Base-by-base conservation (phyloP, 2,329 filamentous ascomycete genomes). In the Beauveria pseudobassiana region DNA sequence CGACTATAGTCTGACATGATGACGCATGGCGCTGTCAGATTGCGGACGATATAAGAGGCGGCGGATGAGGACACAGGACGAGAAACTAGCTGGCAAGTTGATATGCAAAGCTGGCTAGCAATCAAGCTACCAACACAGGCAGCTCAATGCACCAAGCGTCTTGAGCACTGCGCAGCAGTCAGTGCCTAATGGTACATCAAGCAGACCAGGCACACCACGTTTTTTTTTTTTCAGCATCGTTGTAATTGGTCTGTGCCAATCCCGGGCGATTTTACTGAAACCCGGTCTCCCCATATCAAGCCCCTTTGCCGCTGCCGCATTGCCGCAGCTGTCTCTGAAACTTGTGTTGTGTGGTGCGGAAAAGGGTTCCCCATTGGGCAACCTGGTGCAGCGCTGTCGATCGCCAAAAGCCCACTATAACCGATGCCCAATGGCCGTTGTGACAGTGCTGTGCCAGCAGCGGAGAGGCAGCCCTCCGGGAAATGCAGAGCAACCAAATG, bases 1-100 rank as follows among this genome's bases (percentile, higher is more conserved):
- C 34, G 40, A 61, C 59, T 61, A 61, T 61, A 61, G 59, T 61
- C 59, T 61, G 59, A 61, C 59, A 49, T 61, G 59, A 61, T 61
- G 59, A 61, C 50, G 50, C 40, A 52, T 52, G 26, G 50, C 59
- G 43, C 30, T 49, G 59, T 61, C 59, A 61, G 59, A 61, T 54
- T 54, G 20, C 16, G 50, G 42, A 43, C 20, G 59, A 54, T 30
- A 26, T 53, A 54, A 61, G 42, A 48, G 42, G 50, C 42, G 34
- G 42, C 49, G 34, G 42, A 34, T 56, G 26, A 56, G 53, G 53
- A 8, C n/a, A 51, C 12, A 12, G 26, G 2, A 34, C 26, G 24
- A 50, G 45, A 8, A 34, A 12, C n/a, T 5, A 48, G 42, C 50
- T 40, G 34, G 20, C 14, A 26, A 28, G 22, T 10, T 9, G 2